Base-by-base conservation (phyloP, 345 rosid genomes). In the Zanthoxylum bungeanum region DNA sequence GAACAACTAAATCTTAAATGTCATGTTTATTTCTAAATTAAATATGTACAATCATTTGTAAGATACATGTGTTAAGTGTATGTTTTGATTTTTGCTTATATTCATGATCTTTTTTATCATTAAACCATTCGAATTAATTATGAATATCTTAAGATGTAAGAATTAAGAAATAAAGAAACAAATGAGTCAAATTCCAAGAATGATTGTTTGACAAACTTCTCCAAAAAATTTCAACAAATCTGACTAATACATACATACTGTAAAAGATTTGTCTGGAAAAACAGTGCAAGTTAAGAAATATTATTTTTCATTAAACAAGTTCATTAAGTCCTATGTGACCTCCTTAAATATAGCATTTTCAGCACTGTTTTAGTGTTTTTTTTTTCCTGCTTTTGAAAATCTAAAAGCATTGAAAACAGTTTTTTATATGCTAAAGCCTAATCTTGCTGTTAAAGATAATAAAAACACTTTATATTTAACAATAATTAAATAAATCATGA, bases 161-260 rank as follows among this genome's bases (percentile, higher is more conserved):
- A 44, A 44, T 3, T 44, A 14, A 19, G 22, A 50, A 42, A 17
- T n/a, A 30, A 46, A 24, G 57, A 71, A 58, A 11, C 5, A 51
- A 1, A 22, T 22, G 57, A 64, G 71, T 67, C 78, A 71, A 74
- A 42, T 24, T 60, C 50, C 49, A 46, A 71, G 47, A 66, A 75
- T 52, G 67, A 71, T 64, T 57, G 74, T 72, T 75, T 63, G 74
- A 79, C 79, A 72, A 75, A 44, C 44, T 46, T 69, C 49, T 22
- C 22, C n/a, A 16, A 22, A 10, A n/a, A 66, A 49, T 49, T 40
- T 78, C 76, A 74, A 78, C 76, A 74, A 40, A 71, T 68, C 70
- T 71, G 72, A 75, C 78, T 53, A 60, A 58, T 17, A 58, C n/a
- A 59, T 30, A 27, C 60, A 28, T 19, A 7, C 47, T 31, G 31